Evolutionary conservation across 345 rosid species (phyloP), one percentile per base, ranked within the genome.

Genomic region (Fremontodendron californicum): DNA sequence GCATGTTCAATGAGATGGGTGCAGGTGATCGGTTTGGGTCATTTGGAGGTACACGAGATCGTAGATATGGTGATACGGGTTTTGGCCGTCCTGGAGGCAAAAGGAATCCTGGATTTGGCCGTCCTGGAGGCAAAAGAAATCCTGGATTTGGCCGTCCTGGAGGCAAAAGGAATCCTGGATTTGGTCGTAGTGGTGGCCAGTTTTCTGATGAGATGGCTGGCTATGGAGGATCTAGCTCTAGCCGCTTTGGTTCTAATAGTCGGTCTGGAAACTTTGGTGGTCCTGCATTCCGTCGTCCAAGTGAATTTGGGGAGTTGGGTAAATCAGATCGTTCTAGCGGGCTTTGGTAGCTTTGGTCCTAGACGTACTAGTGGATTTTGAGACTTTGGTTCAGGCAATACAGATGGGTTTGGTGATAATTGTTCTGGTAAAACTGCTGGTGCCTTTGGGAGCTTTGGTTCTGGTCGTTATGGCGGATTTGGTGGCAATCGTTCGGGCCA

Each of bases 391-490:
- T 75, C 78, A 10, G 48, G 71, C 39, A 67, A 65, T 21, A 3
- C 27, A 65, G 48, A 16, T 65, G 18, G 71, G 21, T 39, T 65
- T 31, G n/a, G 57, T 51, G 61, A 71, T 16, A 31, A 37, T 54
- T 33, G 29, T n/a, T 33, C 33, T 37, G 64, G 73, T 15, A 37
- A 46, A 45, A 23, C 52, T 67, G 37, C 52, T 68, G n/a, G 54
- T 13, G 37, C 39, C 25, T 45, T 43, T 68, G 72, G 37, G 3
- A 42, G 54, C 52, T 43, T 61, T 31, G 67, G 67, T 62, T 62
- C 63, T 9, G 35, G 63, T 15, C 84, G 80, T 70, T 55, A 39
- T 29, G 65, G 65, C 29, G 39, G 65, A 29, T 82, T 79, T 63
- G 82, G 84, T 35, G 74, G 82, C 67, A 40, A 19, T 6, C 9